phyloP scores from a whole-genome alignment of 768 basidiomycete species.

The Termitomyces sp. region DNA sequence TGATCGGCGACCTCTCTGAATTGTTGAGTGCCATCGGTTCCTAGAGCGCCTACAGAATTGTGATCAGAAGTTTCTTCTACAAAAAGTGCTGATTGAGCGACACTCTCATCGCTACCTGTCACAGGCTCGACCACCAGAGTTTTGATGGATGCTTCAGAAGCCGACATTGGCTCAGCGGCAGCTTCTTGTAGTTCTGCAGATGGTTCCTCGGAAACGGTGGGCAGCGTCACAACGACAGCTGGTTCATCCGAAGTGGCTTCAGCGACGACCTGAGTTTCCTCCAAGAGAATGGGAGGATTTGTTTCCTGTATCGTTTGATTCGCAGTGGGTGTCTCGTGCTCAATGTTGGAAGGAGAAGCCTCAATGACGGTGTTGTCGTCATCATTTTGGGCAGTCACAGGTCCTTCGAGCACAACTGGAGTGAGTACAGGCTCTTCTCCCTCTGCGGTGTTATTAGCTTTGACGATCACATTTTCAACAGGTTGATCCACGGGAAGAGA shows the following conservation, averaged over 20 bases:
- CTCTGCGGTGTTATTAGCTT: background rate
- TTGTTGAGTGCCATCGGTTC: background rate
- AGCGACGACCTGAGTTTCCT: background rate
- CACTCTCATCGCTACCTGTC: background rate
- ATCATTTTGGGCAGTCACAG: background rate
- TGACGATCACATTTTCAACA: background rate
- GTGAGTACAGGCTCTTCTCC: background rate
- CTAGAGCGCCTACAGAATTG: background rate
- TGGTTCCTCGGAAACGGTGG: background rate
- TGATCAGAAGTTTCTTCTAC: background rate
- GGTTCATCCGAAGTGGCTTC: background rate
- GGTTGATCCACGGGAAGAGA: background rate
- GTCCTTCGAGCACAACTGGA: background rate
- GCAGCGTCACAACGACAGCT: background rate
- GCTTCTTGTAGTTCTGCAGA: background rate
- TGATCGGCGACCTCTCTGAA: background rate
- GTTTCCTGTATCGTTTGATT: background rate
- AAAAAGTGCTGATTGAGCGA: background rate
- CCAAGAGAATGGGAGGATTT: background rate
- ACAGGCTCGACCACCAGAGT: background rate
- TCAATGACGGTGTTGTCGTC: background rate
- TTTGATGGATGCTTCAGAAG: background rate
- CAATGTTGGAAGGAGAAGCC: background rate
- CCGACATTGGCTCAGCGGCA: no score
- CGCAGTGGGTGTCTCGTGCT: background rate